Evolutionary conservation across 805 yeast genomes (phyloP), one percentile per base, ranked within the genome.

Genomic region (Candida chauliodis): DNA sequence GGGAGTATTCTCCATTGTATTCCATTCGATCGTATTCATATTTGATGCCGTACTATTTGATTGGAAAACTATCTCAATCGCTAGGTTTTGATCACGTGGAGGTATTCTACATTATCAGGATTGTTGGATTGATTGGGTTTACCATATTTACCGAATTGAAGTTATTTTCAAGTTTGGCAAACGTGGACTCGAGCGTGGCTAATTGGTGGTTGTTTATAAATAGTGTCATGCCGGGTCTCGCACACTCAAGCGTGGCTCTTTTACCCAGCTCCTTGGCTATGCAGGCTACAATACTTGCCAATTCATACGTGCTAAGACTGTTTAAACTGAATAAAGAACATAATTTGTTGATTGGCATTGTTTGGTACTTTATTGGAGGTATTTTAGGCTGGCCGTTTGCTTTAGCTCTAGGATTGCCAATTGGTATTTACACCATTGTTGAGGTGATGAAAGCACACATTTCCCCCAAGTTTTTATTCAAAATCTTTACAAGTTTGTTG

Each of bases 1-100:
- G 97, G 97, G 97, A 90, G 55, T 91, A 90, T 57, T 86, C 96
- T 0, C 96, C 97, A 0, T 84, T 74, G 38, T 87, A 76, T 52
- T 87, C 95, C 13, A 86, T 90, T 38, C 64, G 98, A 47, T 86
- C 96, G 2, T 91, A 93, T 79, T 73, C 84, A 2, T 89, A 84
- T 49, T 62, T 90, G 19, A 44, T 79, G 5, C 85, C 78, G 1
- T 73, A 71, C 47, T 63, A 58, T 40, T 2, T 61, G 6, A 32
- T 59, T 8, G 55, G 57, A 1, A 49, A 36, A 33, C 63, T 67
- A 13, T 15, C 48, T 6, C 44, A 44, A 16, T 31, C 24, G 3
- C 40, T 44, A 36, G 37, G 46, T 27, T 5, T 35, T 37, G 8
- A 21, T 11, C 39, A 29, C n/a, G 8, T 31, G 2, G 34, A 22